These are phyloP conservation scores for Candida piceae DNA, from an alignment of 805 yeast species.

Conservation along the genomic window DNA sequence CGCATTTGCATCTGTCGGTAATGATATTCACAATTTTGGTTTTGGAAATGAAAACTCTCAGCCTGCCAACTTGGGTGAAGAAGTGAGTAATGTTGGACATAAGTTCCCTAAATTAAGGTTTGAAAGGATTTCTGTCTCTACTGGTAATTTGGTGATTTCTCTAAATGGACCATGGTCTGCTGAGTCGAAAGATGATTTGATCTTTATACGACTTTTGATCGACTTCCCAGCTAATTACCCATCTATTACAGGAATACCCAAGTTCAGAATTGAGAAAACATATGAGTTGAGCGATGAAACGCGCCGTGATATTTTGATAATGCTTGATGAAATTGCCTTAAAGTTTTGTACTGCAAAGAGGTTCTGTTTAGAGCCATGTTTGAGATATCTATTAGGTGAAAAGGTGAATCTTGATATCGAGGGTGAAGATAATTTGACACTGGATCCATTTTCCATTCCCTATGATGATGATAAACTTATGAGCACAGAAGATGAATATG, in stretches of 20 bases:
- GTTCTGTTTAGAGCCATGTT: conserved; percentile 76
- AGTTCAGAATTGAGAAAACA: conserved; percentile 71
- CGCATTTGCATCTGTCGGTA: conserved; percentile 31
- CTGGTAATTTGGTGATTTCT: conserved; percentile 75
- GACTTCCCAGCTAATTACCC: conserved; percentile 76
- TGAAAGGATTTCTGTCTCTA: conserved; percentile 82
- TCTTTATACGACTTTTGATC: conserved; percentile 68
- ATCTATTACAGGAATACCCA: conserved; percentile 38
- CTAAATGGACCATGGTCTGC: conserved; percentile 73
- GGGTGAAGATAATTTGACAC: conserved; percentile 22
- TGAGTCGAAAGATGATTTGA: conserved; percentile 38
- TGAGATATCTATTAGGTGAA: conserved; percentile 80
- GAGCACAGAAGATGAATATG: conserved; percentile 17
- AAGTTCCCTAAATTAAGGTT: conserved; percentile 83
- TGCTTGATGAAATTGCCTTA: conserved; percentile 50
- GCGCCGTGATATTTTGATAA: conserved; percentile 44
- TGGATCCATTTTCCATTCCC: conserved; percentile 28
- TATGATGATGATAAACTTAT: too few relatives aligned
- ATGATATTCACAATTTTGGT: conserved; percentile 32
- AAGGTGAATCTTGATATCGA: conserved; percentile 44
- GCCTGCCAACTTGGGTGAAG: conserved; percentile 79
- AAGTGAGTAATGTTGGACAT: conserved; percentile 81
- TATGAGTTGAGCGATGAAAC: conserved; percentile 53
- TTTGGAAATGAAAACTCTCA: conserved; percentile 30
- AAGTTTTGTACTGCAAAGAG: conserved; percentile 51